These are phyloP conservation scores for Tolypocladium pustulatum DNA, from an alignment of 2,329 filamentous ascomycete species.

Conservation along the genomic window DNA sequence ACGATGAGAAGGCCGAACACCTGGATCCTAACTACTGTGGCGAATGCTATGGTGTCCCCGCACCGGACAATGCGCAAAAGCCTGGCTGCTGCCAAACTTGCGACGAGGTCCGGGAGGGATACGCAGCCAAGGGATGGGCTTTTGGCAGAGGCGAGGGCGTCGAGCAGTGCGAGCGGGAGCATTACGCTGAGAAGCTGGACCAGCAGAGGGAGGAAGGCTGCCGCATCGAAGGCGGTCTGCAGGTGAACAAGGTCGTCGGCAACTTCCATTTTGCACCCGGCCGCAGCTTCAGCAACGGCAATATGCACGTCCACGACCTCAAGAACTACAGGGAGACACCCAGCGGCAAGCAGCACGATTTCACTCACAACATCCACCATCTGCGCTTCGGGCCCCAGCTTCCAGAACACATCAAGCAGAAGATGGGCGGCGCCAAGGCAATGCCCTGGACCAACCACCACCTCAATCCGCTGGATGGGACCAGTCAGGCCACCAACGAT, in stretches of 20 bases:
- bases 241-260: slow-evolving; percentile 96
- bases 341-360: slow-evolving; percentile 64
- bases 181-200: slow-evolving; percentile 82
- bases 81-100: slow-evolving; percentile 94
- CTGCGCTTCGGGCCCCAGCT: slow-evolving; percentile 90
- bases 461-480: slow-evolving; percentile 79
- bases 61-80: slow-evolving; percentile 64
- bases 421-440: slow-evolving; percentile 39
- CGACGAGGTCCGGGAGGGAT: slow-evolving; percentile 92
- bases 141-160: slow-evolving; percentile 88
- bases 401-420: slow-evolving; percentile 57
- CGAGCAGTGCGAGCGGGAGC: slow-evolving; percentile 90
- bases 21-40: slow-evolving; percentile 90
- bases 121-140: slow-evolving; percentile 82
- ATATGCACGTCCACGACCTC: slow-evolving; percentile 95
- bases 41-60: slow-evolving; percentile 74
- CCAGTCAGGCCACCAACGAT: slow-evolving; percentile 66
- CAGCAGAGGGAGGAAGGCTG: slow-evolving; percentile 86
- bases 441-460: slow-evolving; percentile 79
- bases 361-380: slow-evolving; percentile 79
- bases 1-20: slow-evolving; percentile 60
- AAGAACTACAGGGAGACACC: slow-evolving; percentile 84
- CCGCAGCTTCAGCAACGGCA: slow-evolving; percentile 89
- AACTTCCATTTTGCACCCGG: slow-evolving; percentile 98
- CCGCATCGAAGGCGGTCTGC: slow-evolving; percentile 81